A percentile compares a stretch with the other conserved stretches of the same genome.
These are phyloP conservation scores for Metarhizium guizhouense DNA, from an alignment of 2,329 filamentous ascomycete genomes.

Conservation along the genomic window DNA sequence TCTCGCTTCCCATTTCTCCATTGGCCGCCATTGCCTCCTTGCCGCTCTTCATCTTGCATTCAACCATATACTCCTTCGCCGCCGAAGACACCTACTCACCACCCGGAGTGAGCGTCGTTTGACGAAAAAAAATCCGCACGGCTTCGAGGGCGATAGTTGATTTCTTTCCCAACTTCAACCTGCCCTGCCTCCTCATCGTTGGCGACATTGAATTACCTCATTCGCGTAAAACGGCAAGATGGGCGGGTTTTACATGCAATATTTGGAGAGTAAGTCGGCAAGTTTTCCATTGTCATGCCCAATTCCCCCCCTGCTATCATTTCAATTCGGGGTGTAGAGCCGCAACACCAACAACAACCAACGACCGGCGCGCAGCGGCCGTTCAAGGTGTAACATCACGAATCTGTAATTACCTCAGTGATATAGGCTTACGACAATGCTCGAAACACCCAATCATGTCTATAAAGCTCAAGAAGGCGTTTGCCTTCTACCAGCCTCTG, in stretches of 20 bases:
- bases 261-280: constrained; percentile 60
- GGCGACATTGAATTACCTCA: constrained; percentile 8
- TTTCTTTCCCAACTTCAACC: constrained; percentile 10
- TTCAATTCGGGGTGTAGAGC: not conserved
- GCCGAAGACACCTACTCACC: not conserved
- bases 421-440: not conserved
- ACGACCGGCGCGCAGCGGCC: not conserved
- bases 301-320: not conserved
- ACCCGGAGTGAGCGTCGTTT: not conserved
- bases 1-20: constrained; percentile 20
- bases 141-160: constrained; percentile 9
- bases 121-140: not conserved
- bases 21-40: constrained; percentile 48
- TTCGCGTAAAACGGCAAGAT: constrained; percentile 33
- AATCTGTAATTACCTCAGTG: not conserved
- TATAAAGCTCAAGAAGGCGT: not conserved
- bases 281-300: constrained; percentile 5
- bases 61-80: not conserved
- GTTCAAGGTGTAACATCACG: not conserved
- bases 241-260: constrained; percentile 63
- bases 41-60: constrained; percentile 7
- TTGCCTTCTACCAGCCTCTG: not conserved
- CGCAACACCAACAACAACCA: not conserved
- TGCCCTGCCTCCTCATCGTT: not conserved
- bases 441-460: not conserved